Base-by-base conservation (phyloP, 1,284 basidiomycete species). In the Leccinum variabile region DNA sequence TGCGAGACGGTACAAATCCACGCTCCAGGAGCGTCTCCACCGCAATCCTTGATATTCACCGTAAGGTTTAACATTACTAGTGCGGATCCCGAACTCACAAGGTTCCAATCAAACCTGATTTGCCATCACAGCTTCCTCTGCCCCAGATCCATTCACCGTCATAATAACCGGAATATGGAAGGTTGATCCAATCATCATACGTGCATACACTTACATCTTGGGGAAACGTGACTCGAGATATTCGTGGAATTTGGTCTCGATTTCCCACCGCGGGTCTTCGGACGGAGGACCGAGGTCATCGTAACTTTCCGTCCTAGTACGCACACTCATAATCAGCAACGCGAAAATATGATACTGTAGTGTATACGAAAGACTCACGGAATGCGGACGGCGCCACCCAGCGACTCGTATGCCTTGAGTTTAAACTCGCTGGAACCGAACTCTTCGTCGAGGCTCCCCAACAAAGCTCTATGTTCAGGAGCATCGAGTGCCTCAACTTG, bases 171-270 rank as follows among this genome's bases (percentile, higher is more conserved):
- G 79, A 80, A 66, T 77, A 85, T 2, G 84, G 83, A 9, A 80
- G 81, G 59, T 83, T 72, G 0, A 74, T 74, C 88, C 88, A 89
- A 41, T 80, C 71, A 37, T 76, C 75, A 5, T 79, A 73, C 0
- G 85, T 87, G 5, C 16, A 35, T 39, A 28, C 2, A 63, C 76
- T 57, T 44, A 84, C 80, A 78, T 69, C 9, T 72, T 70, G 2
- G 81, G 81, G 67, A 81, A 83, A 9, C 75, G 69, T 32, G 67
- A 65, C 46, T 75, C 70, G 28, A 83, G 68, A 66, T 81, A 82
- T 4, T 77, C 75, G 56, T 81, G 80, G 67, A 82, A 76, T 11
- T 75, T 71, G 3, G 64, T 67, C 59, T 82, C 79, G 2, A 71
- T 73, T 46, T 81, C 74, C 81, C 81, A 84, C 37, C 80, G 77